phyloP scores from a whole-genome alignment of 345 rosid genomes.

The Cardamine resedifolia region DNA sequence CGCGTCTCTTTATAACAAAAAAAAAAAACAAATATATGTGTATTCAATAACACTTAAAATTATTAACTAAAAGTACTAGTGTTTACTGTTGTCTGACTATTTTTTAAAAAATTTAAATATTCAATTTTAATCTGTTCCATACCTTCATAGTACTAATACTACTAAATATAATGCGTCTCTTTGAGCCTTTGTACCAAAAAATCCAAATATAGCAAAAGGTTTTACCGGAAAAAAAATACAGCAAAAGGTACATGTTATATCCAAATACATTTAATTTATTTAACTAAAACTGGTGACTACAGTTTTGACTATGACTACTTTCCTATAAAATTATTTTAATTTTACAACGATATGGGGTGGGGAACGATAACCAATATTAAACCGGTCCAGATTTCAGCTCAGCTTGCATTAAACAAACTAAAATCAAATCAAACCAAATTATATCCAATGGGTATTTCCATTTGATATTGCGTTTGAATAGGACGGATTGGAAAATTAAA shows the following conservation, averaged over 20 bases:
- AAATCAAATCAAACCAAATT: too few species aligned
- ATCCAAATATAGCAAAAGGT: too few species aligned
- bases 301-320: not conserved
- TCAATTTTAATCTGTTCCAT: too few species aligned
- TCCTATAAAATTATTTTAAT: not conserved
- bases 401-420: too few species aligned
- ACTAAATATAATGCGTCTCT: not conserved
- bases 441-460: too few species aligned
- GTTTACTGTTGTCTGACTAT: too few species aligned
- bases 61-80: not conserved
- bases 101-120: too few species aligned
- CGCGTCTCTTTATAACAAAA: constrained; percentile 5
- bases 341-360: not conserved
- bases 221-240: too few species aligned
- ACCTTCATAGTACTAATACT: too few species aligned
- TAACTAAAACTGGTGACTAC: constrained; percentile 1
- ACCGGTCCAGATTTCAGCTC: not conserved
- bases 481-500: too few species aligned
- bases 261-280: constrained; percentile 4
- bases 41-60: not conserved
- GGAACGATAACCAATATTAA: not conserved
- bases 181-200: too few species aligned
- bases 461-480: too few species aligned
- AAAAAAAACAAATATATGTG: constrained; percentile 11
- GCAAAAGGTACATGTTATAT: constrained; percentile 2